Conservation (phyloP, 805 yeast genomes). For the Yamadazyma paraphyllophila region DNA sequence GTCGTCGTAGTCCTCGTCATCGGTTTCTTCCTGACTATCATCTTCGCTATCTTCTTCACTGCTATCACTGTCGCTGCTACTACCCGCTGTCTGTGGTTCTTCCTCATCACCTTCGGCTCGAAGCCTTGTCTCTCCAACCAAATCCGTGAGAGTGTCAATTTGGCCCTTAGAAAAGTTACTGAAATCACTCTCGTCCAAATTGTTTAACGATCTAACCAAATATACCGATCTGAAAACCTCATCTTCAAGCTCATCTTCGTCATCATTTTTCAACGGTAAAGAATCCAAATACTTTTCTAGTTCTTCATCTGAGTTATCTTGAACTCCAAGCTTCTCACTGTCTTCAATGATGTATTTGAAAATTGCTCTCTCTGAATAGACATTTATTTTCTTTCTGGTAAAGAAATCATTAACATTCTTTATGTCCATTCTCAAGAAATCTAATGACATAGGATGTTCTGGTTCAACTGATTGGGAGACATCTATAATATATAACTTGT, state of each 20-base stretch:
- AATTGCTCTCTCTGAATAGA: conserved; percentile 77
- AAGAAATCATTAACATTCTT: conserved; percentile 92
- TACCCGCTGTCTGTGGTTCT: conserved; percentile 30
- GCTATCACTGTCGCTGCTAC: conserved; percentile 39
- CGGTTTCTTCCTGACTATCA: conserved; percentile 30
- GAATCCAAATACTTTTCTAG: conserved; percentile 43
- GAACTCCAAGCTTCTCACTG: conserved; percentile 35
- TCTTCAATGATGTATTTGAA: conserved; percentile 72
- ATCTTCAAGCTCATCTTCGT: conserved; percentile 63
- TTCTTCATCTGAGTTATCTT: conserved; percentile 41
- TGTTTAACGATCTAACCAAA: conserved; percentile 73
- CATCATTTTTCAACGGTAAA: conserved; percentile 58
- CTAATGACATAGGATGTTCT: conserved; percentile 95
- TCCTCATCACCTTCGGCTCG: conserved; percentile 16
- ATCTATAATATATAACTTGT: conserved; percentile 81
- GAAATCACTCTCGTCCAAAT: conserved; percentile 88
- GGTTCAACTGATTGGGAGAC: conserved; percentile 98
- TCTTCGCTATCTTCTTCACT: conserved; percentile 56
- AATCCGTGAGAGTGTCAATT: conserved; percentile 69
- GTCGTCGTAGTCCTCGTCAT: conserved; percentile 61
- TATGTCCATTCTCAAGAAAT: conserved; percentile 95
- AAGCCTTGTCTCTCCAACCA: conserved; percentile 38
- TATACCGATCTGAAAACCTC: conserved; percentile 83
- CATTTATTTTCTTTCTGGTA: conserved; percentile 63
- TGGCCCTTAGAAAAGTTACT: conserved; percentile 76